Conservation (phyloP, 2,329 filamentous ascomycete species). For the Fusarium compactum region DNA sequence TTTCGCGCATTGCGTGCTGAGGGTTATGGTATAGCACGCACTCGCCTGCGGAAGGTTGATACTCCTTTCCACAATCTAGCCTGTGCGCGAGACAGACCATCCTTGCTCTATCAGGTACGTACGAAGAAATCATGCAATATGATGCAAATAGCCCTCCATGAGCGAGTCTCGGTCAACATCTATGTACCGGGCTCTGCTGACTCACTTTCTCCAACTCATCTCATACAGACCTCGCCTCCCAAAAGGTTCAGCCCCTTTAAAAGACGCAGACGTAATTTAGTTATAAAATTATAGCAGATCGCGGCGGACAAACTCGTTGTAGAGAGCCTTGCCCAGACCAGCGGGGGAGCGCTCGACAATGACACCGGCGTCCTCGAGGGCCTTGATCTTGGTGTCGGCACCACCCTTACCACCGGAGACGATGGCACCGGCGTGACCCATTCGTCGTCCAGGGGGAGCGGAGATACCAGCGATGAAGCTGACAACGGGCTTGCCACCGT, state of each 20-base stretch:
- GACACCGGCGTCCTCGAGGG: constrained; percentile 92
- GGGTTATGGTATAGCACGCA: constrained; percentile 41
- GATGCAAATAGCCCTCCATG: constrained; percentile 48
- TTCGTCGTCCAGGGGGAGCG: constrained; percentile 93
- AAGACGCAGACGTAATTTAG: constrained; percentile 25
- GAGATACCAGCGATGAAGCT: constrained; percentile 99
- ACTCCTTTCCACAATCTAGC: constrained; percentile 45
- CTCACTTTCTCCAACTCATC: constrained; percentile 36
- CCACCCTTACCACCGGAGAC: constrained; percentile 97
- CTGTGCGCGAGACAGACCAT: constrained; percentile 47
- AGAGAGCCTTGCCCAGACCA: constrained; percentile 89
- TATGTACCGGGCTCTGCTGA: constrained; percentile 38
- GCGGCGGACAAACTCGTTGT: constrained; percentile 94
- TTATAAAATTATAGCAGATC: constrained; percentile 81
- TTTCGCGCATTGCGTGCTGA: constrained; percentile 42
- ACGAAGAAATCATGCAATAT: constrained; percentile 48
- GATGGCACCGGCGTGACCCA: constrained; percentile 99
- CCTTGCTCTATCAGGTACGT: constrained; percentile 52
- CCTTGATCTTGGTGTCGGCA: constrained; percentile 97
- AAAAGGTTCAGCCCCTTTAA: constrained; percentile 17
- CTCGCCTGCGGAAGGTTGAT: constrained; percentile 37
- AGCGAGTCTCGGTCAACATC: constrained; percentile 35
- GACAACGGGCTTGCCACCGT: constrained; percentile 90
- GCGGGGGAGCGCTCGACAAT: constrained; percentile 96
- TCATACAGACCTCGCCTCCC: constrained; percentile 19